Evolutionary conservation across 768 basidiomycete genomes (phyloP).

Genomic region (Serendipita sp.): DNA sequence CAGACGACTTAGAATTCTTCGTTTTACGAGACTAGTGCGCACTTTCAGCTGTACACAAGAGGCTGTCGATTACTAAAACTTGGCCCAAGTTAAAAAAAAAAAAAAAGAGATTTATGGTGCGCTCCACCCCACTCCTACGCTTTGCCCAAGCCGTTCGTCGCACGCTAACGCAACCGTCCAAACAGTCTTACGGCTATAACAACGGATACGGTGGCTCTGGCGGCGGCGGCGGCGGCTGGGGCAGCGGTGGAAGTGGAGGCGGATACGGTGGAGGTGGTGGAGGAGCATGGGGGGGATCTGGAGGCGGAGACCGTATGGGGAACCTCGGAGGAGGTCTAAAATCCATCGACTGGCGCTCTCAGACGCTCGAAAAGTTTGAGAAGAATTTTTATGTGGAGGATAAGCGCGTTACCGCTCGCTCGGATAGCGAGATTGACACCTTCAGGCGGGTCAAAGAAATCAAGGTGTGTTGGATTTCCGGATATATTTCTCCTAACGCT

Average conservation of each 20-base stretch:
- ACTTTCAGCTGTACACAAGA: too few species aligned
- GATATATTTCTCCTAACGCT: neutral
- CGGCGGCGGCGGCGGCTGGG: conserved; percentile 25
- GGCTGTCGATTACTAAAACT: too few species aligned
- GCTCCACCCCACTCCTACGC: conserved; percentile 7
- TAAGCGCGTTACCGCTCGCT: conserved; percentile 57
- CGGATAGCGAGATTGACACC: conserved; percentile 76
- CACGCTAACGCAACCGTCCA: neutral
- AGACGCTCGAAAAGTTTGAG: conserved; percentile 72
- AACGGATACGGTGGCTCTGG: conserved; percentile 23
- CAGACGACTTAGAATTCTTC: too few species aligned
- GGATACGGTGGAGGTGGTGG: conserved; percentile 31
- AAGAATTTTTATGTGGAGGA: conserved; percentile 97
- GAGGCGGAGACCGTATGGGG: conserved; percentile 51
- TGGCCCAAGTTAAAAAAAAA: neutral
- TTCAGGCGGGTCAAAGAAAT: conserved; percentile 77
- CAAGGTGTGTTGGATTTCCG: conserved; percentile 33
- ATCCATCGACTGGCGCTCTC: conserved; percentile 66
- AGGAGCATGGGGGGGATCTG: conserved; percentile 36
- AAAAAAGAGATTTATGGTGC: neutral
- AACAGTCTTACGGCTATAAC: conserved; percentile 17
- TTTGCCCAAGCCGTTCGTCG: conserved; percentile 1
- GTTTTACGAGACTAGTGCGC: too few species aligned
- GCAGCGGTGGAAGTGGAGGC: conserved; percentile 17
- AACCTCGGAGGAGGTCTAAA: conserved; percentile 69